A percentile compares a stretch with the other conserved stretches of the same genome.
These are phyloP conservation scores for Calophaca sinica DNA, from an alignment of 306 rosid species.

Conservation along the genomic window DNA sequence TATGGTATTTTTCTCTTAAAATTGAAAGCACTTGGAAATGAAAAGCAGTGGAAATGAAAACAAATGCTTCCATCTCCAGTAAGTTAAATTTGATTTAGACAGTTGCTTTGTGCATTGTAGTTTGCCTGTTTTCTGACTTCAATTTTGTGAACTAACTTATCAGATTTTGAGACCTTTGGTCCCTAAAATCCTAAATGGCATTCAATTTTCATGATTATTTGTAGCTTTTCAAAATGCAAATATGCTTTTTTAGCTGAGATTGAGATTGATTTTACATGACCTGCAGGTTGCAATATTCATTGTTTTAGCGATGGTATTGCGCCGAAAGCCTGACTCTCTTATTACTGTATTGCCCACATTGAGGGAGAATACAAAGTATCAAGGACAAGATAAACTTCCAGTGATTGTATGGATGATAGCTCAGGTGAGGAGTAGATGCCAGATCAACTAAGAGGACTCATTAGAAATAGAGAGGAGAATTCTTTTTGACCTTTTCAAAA, in stretches of 20 bases:
- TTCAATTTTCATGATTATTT: constrained; percentile 37
- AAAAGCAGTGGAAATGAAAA: background rate
- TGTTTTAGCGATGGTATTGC: constrained; percentile 82
- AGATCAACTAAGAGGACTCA: constrained; percentile 4
- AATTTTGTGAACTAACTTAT: constrained; percentile 12
- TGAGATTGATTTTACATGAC: constrained; percentile 39
- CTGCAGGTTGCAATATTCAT: constrained; percentile 88
- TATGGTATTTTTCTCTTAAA: constrained; percentile 1
- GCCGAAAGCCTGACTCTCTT: constrained; percentile 86
- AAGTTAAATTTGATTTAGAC: constrained; percentile 24
- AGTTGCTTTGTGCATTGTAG: constrained; percentile 4
- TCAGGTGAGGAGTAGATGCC: constrained; percentile 68
- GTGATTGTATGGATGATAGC: constrained; percentile 77
- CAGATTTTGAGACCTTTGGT: background rate
- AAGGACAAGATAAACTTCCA: constrained; percentile 93
- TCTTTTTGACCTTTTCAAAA: constrained; percentile 3
- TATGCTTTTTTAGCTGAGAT: constrained; percentile 29
- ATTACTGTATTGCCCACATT: constrained; percentile 62
- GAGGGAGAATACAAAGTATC: constrained; percentile 77
- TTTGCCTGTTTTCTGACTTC: constrained; percentile 41
- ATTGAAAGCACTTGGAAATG: constrained; percentile 16
- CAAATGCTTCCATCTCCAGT: constrained; percentile 17
- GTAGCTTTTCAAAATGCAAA: constrained; percentile 36
- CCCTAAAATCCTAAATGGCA: background rate
- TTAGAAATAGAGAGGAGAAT: background rate